A percentile compares a stretch with the other conserved stretches of the same genome.
Evolutionary conservation across 192 early-diverging fungal species (phyloP).

Genomic region (Umbelopsis sp.): DNA sequence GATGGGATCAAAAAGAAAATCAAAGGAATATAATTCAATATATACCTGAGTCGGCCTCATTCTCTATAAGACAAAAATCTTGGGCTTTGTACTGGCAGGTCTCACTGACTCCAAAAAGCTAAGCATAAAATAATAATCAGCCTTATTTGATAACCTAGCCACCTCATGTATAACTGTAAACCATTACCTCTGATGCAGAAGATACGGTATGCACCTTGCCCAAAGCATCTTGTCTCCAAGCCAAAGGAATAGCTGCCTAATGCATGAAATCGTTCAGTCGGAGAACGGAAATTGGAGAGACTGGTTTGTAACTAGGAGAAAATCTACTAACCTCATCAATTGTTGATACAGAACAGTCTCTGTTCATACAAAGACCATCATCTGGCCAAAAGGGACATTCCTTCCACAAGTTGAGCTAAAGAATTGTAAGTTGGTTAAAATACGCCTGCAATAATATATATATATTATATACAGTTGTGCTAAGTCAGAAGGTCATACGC

Average conservation of each 20-base stretch:
- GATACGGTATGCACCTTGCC: slow-evolving; percentile 70
- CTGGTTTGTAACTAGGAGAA: not conserved
- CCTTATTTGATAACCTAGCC: slow-evolving; percentile 28
- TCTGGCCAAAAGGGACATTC: slow-evolving; percentile 92
- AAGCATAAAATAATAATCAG: not conserved
- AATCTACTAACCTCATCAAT: slow-evolving; percentile 63
- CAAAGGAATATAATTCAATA: no score
- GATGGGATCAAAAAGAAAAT: not conserved
- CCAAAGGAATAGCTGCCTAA: slow-evolving; percentile 46
- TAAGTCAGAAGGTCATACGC: not conserved
- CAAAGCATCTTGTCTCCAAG: slow-evolving; percentile 61
- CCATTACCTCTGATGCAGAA: slow-evolving; percentile 51
- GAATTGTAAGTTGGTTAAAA: not conserved
- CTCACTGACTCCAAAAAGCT: slow-evolving; percentile 57
- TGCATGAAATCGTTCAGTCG: not conserved
- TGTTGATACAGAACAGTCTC: slow-evolving; percentile 85
- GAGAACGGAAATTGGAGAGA: not conserved
- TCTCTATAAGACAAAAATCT: slow-evolving; percentile 90
- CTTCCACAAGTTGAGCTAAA: slow-evolving; percentile 80
- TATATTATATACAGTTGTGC: not conserved
- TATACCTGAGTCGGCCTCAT: slow-evolving; percentile 58
- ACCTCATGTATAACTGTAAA: not conserved
- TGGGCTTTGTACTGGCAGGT: slow-evolving; percentile 65
- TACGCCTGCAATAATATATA: no score
- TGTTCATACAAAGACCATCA: slow-evolving; percentile 77